Base-by-base conservation (phyloP, 2,329 filamentous ascomycete species). In the Diplodia corticola region DNA sequence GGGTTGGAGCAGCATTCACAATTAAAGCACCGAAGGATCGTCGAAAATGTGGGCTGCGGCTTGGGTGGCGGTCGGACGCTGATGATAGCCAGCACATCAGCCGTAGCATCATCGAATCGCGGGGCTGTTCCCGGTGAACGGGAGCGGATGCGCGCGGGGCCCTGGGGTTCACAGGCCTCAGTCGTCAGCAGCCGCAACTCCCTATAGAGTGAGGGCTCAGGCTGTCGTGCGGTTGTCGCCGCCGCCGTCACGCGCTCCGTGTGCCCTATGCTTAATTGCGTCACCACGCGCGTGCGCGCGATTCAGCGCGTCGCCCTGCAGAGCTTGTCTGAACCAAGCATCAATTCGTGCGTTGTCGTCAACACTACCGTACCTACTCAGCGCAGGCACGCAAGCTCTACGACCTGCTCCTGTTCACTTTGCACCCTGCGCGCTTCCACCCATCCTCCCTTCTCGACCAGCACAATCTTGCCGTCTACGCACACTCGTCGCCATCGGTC, bases 401-500 rank as follows among this genome's bases (percentile, higher is more conserved):
- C 64, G 2, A 81, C 77, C 5, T 72, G 54, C 33, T 60, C 48
- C n/a, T 28, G 71, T 35, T 72, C 71, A 17, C 40, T 33, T 9
- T 76, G 73, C 26, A 85, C 82, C 72, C 80, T 85, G 68, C 76
- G 78, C 0, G 97, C 84, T 67, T 87, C 85, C 77, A 96, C 86
- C 83, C 86, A 89, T 0, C 93, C 93, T 1, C 85, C 88, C 61
- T 82, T 76, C 22, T 90, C 89, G 0, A 97, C 80, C 67, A 86
- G 84, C 3, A 97, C 86, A 72, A 96, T 96, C 63, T 90, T 92
- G 3, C 94, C 94, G 77, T 98, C 94, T n/a, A 98, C 83, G 75
- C 94, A 98, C 15, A 96, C 85, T 73, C 93, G 87, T 68, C 94
- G 84, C 93, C 93, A 97, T 63, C 88, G 82, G 0, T 81, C 81